Percentiles rank a stretch among this genome's conserved stretches.
Conservation (phyloP, 2,329 filamentous ascomycete genomes). For the Fonsecaea nubica region DNA sequence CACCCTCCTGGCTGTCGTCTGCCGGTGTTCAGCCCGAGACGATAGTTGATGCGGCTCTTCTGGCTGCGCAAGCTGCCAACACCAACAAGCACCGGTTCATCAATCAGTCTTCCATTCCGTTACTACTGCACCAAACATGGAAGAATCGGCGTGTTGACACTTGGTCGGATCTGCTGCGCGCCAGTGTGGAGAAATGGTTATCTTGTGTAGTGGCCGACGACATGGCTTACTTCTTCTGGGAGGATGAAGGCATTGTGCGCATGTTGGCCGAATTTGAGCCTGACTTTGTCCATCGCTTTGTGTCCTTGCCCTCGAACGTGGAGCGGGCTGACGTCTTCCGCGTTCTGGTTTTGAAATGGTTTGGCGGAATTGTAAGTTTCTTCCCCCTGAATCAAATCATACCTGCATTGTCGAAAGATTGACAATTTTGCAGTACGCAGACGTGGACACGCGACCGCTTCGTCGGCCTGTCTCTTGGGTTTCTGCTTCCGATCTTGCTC, state of each 20-base stretch:
- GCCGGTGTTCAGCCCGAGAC: conserved; percentile 32
- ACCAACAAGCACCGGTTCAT: conserved; percentile 33
- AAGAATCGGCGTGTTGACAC: conserved; percentile 41
- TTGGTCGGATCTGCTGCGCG: conserved; percentile 41
- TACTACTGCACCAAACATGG: conserved; percentile 47
- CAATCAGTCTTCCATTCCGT: conserved; percentile 42
- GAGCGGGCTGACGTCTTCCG: conserved; percentile 46
- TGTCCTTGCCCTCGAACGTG: conserved; percentile 40
- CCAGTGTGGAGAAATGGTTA: conserved; percentile 44
- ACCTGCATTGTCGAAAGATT: neutral
- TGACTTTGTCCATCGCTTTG: conserved; percentile 38
- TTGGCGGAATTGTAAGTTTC: conserved; percentile 31
- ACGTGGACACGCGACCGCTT: conserved; percentile 45
- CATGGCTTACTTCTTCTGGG: conserved; percentile 48
- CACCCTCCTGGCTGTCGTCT: conserved; percentile 27
- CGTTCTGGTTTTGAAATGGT: conserved; percentile 44
- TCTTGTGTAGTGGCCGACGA: conserved; percentile 34
- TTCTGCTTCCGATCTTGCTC: conserved; percentile 37
- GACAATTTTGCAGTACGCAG: conserved; percentile 42
- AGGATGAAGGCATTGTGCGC: conserved; percentile 43
- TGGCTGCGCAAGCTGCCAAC: conserved; percentile 38
- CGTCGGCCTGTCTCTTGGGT: conserved; percentile 43
- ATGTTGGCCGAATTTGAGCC: conserved; percentile 43
- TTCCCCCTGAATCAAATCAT: neutral
- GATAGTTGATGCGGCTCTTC: conserved; percentile 42